Conservation (phyloP, 257 asterid species). For the Voacanga thouarsii region DNA sequence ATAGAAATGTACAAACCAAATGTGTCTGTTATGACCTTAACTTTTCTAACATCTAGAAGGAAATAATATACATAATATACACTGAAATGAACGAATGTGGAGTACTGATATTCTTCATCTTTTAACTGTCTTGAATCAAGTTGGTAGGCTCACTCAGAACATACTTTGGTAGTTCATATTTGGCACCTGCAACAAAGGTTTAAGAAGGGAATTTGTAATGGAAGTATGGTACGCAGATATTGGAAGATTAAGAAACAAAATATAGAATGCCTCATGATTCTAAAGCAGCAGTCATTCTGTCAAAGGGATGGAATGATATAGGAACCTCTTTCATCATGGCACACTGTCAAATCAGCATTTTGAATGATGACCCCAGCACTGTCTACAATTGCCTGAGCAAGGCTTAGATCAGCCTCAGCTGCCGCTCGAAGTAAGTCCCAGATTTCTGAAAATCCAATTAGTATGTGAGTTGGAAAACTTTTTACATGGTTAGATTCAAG, state of each 20-base stretch:
- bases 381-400: conserved; percentile 60
- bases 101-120: conserved; percentile 3
- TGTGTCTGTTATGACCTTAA: neutral
- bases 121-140: conserved; percentile 48
- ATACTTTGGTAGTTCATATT: conserved; percentile 72
- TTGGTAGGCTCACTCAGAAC: conserved; percentile 80
- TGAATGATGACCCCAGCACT: conserved; percentile 74
- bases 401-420: conserved; percentile 60
- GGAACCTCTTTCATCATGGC: conserved; percentile 84
- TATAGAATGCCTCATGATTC: neutral
- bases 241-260: neutral
- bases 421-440: conserved; percentile 87
- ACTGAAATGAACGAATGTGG: conserved; percentile 9
- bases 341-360: conserved; percentile 69
- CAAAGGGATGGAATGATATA: neutral
- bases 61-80: conserved; percentile 8
- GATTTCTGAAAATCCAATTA: conserved; percentile 38
- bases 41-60: neutral
- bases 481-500: neutral
- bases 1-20: neutral
- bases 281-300: no score
- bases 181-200: conserved; percentile 58
- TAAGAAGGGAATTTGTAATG: neutral
- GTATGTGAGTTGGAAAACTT: neutral
- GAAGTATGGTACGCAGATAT: neutral